phyloP scores from a whole-genome alignment of 805 yeast genomes.

The Vanderwaltozyma tropicalis region DNA sequence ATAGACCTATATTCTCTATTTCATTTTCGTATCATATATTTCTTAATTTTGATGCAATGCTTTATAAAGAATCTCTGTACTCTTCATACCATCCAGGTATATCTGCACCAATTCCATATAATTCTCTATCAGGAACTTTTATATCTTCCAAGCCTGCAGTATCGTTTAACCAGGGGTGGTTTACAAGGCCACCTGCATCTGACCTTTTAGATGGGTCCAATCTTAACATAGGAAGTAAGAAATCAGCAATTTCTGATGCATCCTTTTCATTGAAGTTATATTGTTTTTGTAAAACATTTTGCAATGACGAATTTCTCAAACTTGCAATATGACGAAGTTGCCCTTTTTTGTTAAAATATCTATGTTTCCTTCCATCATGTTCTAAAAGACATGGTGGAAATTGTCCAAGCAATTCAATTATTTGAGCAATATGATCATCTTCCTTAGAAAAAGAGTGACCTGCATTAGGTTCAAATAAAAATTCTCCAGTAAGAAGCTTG shows the following conservation, averaged over 20 bases:
- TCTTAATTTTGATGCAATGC: neutral
- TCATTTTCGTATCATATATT: no score
- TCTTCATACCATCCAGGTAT: constrained; percentile 86
- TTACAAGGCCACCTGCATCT: constrained; percentile 97
- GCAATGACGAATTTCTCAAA: constrained; percentile 80
- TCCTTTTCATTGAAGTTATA: constrained; percentile 61
- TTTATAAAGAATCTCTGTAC: constrained; percentile 1
- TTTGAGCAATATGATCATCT: constrained; percentile 94
- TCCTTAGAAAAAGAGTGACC: constrained; percentile 73
- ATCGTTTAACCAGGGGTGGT: constrained; percentile 74
- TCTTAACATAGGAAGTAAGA: constrained; percentile 72
- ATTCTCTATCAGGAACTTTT: constrained; percentile 51
- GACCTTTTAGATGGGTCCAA: constrained; percentile 73
- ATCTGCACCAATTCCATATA: constrained; percentile 75
- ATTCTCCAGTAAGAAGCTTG: constrained; percentile 89
- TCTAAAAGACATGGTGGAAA: constrained; percentile 51
- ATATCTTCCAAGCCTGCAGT: constrained; percentile 66
- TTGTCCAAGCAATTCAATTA: constrained; percentile 69
- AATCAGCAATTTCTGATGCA: constrained; percentile 63
- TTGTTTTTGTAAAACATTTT: constrained; percentile 72
- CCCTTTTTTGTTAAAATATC: constrained; percentile 56
- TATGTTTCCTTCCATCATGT: constrained; percentile 49
- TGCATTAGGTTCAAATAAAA: constrained; percentile 75
- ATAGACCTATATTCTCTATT: no score
- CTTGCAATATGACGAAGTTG: constrained; percentile 69